Evolutionary conservation across 495 filamentous ascomycete genomes (phyloP).

Genomic region (Tuber indicum): DNA sequence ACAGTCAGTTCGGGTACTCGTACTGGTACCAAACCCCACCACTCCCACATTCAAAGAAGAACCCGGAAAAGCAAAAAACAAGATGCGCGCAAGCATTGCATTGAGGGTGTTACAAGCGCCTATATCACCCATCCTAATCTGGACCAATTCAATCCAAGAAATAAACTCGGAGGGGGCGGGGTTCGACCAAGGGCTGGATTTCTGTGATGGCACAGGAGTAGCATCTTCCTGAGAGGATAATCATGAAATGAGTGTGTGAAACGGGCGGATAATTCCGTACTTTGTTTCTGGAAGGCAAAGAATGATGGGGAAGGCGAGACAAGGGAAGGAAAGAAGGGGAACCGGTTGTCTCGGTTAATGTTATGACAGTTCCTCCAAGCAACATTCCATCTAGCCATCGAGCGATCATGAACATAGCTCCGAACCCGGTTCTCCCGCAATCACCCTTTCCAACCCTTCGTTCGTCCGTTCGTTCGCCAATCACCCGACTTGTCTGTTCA

Average conservation of each 20-base stretch:
- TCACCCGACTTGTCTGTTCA: neutral
- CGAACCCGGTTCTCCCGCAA: neutral
- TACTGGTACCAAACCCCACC: neutral
- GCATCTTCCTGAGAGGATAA: neutral
- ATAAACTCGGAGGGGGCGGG: neutral
- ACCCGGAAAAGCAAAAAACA: slow-evolving; percentile 2
- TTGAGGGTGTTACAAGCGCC: neutral
- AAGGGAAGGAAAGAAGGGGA: neutral
- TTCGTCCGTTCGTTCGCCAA: neutral
- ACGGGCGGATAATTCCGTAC: neutral
- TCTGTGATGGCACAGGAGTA: neutral
- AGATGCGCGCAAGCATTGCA: neutral
- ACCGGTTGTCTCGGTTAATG: neutral
- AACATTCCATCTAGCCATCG: neutral
- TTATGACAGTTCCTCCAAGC: neutral
- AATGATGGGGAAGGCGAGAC: neutral
- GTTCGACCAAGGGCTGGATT: neutral
- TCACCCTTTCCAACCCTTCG: neutral
- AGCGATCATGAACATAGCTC: no score
- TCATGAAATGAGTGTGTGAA: neutral
- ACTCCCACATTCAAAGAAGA: neutral
- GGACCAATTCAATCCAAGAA: neutral
- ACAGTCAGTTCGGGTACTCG: neutral
- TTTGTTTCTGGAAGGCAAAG: neutral
- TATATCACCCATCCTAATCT: neutral